Evolutionary conservation across 768 basidiomycete species (phyloP), one percentile per base, ranked within the genome.

Genomic region (Candolleomyces eurysporus): DNA sequence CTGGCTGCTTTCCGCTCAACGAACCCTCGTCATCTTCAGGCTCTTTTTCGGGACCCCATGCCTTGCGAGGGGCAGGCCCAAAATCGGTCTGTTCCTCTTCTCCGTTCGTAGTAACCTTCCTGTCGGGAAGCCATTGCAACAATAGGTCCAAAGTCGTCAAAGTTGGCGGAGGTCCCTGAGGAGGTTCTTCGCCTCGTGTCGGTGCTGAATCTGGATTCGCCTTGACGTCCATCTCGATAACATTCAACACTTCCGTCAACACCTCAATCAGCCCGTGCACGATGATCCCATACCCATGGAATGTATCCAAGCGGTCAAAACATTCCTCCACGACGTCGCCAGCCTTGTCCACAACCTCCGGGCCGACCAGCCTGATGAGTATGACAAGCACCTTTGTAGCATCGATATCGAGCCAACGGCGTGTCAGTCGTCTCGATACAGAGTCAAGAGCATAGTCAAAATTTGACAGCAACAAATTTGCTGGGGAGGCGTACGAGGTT

Each of bases 251-350:
- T 63, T 96, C 92, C 46, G 83, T 84, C 49, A 99, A 74, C 8
- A 97, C 96, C 50, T 92, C 92, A 26, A 98, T 79, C 3, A 99
- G 79, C 0, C 93, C 91, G 63, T 94, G 91, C 2, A 96, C 92
- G 21, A 98, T 75, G 30, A 88, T 71, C 21, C 87, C 86, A 73
- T 99, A 98, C 14, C 95, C 96, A 72, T 98, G 96, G 70, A 86
- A 98, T 64, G 97, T 94, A 68, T 98, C 97, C 19, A 98, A 79
- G 31, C 95, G 87, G 73, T 98, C 96, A 66, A 98, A 98, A 63
- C 96, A 96, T 72, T 97, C 96, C 72, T 97, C 96, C 10, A 98
- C 94, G 10, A 98, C 88, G 71, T 98, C 97, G 14, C 90, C 88
- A 8, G 97, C 95, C 66, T 88, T 87, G 50, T 91, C 87, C 0